phyloP scores from a whole-genome alignment of 2,329 filamentous ascomycete species.

The Nemania serpens region DNA sequence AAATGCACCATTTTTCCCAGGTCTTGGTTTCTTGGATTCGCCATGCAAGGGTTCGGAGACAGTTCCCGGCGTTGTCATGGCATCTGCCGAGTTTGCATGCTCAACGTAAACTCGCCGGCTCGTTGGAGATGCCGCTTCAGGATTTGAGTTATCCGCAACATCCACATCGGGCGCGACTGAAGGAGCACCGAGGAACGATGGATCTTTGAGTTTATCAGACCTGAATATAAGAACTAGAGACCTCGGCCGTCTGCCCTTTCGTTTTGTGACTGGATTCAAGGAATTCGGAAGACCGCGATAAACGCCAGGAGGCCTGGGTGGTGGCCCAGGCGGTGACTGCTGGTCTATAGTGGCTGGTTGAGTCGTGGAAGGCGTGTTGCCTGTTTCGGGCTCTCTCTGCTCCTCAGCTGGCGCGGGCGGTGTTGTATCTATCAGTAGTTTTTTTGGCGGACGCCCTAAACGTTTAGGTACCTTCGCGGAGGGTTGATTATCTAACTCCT shows the following conservation, averaged over 20 bases:
- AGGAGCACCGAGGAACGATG: conserved; percentile 25
- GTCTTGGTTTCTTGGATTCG: background rate
- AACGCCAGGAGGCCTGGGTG: conserved; percentile 32
- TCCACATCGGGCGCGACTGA: background rate
- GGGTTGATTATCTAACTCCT: conserved; percentile 16
- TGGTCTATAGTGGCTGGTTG: background rate
- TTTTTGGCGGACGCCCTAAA: conserved; percentile 12
- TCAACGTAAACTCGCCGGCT: background rate
- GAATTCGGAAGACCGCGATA: conserved; percentile 38
- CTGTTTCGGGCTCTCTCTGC: background rate
- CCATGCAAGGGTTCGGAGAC: background rate
- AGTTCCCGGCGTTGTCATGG: conserved; percentile 16
- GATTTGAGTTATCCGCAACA: background rate
- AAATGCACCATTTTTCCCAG: conserved; percentile 38
- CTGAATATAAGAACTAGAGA: conserved; percentile 41
- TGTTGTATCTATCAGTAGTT: background rate
- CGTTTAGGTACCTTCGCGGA: conserved; percentile 4
- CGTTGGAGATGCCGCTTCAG: background rate
- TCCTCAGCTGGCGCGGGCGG: background rate
- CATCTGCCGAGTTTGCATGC: background rate
- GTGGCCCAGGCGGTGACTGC: conserved; percentile 11
- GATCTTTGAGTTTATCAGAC: conserved; percentile 35
- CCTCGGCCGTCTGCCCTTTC: conserved; percentile 37
- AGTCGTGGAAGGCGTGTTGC: background rate
- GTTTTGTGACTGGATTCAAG: conserved; percentile 34